Evolutionary conservation across 2,329 filamentous ascomycete species (phyloP).

Genomic region (Zasmidium citrigriseum): DNA sequence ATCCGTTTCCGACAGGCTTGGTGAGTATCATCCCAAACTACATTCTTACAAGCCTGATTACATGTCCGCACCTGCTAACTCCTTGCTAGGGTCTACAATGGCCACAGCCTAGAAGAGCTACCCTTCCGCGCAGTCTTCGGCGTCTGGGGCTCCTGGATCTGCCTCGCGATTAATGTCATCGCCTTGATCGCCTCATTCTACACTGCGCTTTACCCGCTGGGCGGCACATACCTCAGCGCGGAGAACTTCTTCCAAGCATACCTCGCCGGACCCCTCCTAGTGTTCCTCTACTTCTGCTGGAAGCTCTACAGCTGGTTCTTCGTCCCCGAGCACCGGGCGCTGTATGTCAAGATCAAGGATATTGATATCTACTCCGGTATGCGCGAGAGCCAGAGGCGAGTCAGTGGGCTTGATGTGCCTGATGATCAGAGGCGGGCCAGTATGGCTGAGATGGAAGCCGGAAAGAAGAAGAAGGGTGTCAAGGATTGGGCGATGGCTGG

Average conservation of each 20-base stretch:
- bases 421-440: constrained; percentile 34
- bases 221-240: constrained; percentile 17
- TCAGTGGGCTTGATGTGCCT: constrained; percentile 30
- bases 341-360: constrained; percentile 34
- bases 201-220: constrained; percentile 30
- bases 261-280: constrained; percentile 33
- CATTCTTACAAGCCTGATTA: background rate
- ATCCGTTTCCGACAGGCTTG: constrained; percentile 82
- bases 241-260: constrained; percentile 32
- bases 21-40: no score
- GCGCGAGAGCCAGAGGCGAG: constrained; percentile 30
- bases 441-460: constrained; percentile 33
- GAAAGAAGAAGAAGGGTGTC: constrained; percentile 34
- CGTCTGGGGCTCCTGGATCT: constrained; percentile 43
- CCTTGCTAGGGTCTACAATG: constrained; percentile 37
- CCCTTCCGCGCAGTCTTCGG: constrained; percentile 46
- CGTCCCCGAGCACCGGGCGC: constrained; percentile 30
- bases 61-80: background rate
- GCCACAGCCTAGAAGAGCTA: constrained; percentile 45
- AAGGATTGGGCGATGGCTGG: no score
- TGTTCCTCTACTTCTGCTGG: constrained; percentile 31
- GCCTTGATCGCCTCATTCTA: constrained; percentile 46
- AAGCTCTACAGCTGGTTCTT: constrained; percentile 32
- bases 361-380: constrained; percentile 42
- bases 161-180: constrained; percentile 41